Conservation (phyloP, 2,329 filamentous ascomycete genomes). For the Penicillium aurantiogriseum region DNA sequence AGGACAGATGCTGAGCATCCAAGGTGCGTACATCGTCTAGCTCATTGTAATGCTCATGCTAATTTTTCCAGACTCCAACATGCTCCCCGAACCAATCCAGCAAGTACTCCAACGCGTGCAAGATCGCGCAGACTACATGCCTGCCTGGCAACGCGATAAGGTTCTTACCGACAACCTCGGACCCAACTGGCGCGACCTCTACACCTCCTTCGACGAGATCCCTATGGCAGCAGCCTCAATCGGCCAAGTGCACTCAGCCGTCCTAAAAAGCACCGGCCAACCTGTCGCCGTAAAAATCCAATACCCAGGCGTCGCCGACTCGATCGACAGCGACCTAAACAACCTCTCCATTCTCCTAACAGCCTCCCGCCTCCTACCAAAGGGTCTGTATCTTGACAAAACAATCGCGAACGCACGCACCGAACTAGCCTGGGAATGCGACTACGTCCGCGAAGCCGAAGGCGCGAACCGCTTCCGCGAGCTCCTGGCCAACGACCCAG, state of each 20-base stretch:
- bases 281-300: slow-evolving; percentile 94
- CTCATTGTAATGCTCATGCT: slow-evolving; percentile 1
- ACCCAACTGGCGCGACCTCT: slow-evolving; percentile 78
- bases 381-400: slow-evolving; percentile 90
- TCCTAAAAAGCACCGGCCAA: slow-evolving; percentile 69
- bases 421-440: slow-evolving; percentile 95
- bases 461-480: slow-evolving; percentile 73
- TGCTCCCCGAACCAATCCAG: slow-evolving; percentile 83
- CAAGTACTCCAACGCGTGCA: slow-evolving; percentile 91
- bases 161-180: slow-evolving; percentile 80
- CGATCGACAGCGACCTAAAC: slow-evolving; percentile 93
- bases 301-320: slow-evolving; percentile 92
- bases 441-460: slow-evolving; percentile 85
- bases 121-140: slow-evolving; percentile 98
- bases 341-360: slow-evolving; percentile 89
- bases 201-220: slow-evolving; percentile 79
- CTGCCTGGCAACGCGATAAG: slow-evolving; percentile 82
- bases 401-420: slow-evolving; percentile 92
- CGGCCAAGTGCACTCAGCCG: slow-evolving; percentile 88
- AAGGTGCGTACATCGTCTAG: slow-evolving; percentile 50
- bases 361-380: slow-evolving; percentile 84
- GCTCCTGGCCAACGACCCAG: slow-evolving; percentile 73
- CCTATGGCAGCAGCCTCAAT: slow-evolving; percentile 96
- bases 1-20: slow-evolving; percentile 97
- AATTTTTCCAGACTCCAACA: slow-evolving; percentile 68